Base-by-base conservation (phyloP, 1,139 yeast genomes). In the Chernovozyma aurita region DNA sequence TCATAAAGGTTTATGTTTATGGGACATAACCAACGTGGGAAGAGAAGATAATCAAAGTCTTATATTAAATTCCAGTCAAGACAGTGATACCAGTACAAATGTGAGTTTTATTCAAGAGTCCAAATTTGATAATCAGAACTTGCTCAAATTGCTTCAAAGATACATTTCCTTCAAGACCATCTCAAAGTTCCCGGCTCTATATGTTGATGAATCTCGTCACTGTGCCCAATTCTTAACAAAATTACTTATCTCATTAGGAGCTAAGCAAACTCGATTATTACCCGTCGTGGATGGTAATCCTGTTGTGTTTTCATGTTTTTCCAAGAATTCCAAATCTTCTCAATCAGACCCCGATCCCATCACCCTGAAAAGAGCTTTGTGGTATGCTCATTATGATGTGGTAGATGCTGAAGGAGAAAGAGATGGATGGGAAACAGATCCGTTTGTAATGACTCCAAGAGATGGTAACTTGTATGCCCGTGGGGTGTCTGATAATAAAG, bases 381-480 rank as follows among this genome's bases (percentile, higher is more conserved):
- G 95, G 81, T 92, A 92, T 57, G 97, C 96, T 1, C 98, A 92
- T 65, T 92, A 92, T 55, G 98, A 92, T 59, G 97, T 92, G 18
- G 90, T 92, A 26, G 82, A 78, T 42, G 76, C 76, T 4, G 53
- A 60, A 16, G 61, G 54, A 16, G 76, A 74, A 34, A 61, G 65
- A 3, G 72, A 69, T 14, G 65, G 63, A 32, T 92, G 97, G 97
- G 57, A 67, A 4, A 76, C 94, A 0, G 80, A 84, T 45, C 97
- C 98, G 0, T 92, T 83, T 56, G 60, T 61, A 21, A 59, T 92
- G 57, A 74, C 83, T 0, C 85, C 95, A 3, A 70, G 73, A 42
- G 84, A 92, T 55, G 98, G 97, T 0, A 88, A 82, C 52, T 57
- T 92, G 42, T 85, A 85, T 50, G 97, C 94, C 2, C 74, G 98